Evolutionary conservation across 2,329 filamentous ascomycete species (phyloP).

Genomic region (Uncinocarpus reesii): DNA sequence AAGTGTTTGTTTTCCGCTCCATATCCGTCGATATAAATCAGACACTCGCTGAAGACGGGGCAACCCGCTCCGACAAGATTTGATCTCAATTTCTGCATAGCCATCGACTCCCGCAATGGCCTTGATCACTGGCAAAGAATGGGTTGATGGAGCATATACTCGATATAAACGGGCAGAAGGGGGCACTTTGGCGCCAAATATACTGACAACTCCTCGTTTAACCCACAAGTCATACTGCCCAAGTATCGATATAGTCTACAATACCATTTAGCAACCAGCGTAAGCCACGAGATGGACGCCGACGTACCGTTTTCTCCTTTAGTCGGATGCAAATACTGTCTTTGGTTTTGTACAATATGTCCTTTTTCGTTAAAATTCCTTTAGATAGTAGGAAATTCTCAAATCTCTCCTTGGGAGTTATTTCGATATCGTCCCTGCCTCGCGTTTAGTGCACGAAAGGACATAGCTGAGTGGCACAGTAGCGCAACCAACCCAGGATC

Average conservation of each 20-base stretch:
- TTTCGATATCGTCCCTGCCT: constrained; percentile 10
- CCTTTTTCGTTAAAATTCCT: constrained; percentile 28
- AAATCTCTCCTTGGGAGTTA: constrained; percentile 6
- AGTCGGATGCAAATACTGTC: constrained; percentile 32
- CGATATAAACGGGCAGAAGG: constrained; percentile 36
- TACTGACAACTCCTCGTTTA: constrained; percentile 44
- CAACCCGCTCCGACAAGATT: constrained; percentile 38
- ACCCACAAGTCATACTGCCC: constrained; percentile 51
- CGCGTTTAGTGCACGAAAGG: neutral
- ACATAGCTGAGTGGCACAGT: neutral
- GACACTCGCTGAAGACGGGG: constrained; percentile 39
- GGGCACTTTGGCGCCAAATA: constrained; percentile 50
- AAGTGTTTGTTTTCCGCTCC: constrained; percentile 35
- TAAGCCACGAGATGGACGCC: too few relatives aligned
- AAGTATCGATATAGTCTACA: constrained; percentile 35
- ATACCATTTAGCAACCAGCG: neutral
- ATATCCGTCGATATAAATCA: constrained; percentile 45
- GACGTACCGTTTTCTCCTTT: constrained; percentile 31
- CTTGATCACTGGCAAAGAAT: constrained; percentile 47
- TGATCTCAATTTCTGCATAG: constrained; percentile 41
- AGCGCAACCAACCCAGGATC: neutral
- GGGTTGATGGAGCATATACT: constrained; percentile 47
- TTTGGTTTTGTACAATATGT: constrained; percentile 32
- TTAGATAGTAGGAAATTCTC: constrained; percentile 35
- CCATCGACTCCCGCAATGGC: constrained; percentile 34